phyloP scores from a whole-genome alignment of 257 asterid genomes.

The Primulina tabacum region DNA sequence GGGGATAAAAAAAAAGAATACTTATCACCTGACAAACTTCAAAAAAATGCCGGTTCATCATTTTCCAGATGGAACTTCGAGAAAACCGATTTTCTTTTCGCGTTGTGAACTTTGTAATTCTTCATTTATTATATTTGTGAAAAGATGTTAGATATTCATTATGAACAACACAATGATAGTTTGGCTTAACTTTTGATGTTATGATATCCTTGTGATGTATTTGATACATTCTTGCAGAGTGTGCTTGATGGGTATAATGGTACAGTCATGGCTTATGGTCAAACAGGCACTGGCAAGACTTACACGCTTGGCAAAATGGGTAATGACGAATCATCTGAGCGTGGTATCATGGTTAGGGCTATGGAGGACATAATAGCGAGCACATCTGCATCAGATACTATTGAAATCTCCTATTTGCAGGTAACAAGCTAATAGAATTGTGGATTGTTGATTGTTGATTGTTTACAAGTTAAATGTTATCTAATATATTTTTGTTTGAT shows the following conservation, averaged over 20 bases:
- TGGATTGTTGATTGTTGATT: not conserved
- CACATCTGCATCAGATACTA: constrained; percentile 55
- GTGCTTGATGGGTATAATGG: constrained; percentile 89
- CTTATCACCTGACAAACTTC: not conserved
- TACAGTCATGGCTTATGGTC: constrained; percentile 91
- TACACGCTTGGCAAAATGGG: constrained; percentile 79
- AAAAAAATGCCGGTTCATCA: not conserved
- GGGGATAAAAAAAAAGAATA: not conserved
- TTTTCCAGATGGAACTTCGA: not conserved
- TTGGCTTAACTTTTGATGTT: not conserved
- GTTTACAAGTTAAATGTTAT: not conserved
- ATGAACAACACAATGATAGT: not conserved
- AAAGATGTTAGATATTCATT: not conserved
- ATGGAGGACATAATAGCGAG: constrained; percentile 63
- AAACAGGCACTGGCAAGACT: constrained; percentile 94
- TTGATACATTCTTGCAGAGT: constrained; percentile 56
- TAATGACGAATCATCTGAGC: constrained; percentile 69
- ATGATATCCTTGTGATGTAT: constrained; percentile 2
- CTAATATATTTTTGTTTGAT: constrained; percentile 1
- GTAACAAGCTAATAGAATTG: constrained; percentile 30
- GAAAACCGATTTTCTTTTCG: constrained; percentile 3
- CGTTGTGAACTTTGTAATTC: not conserved
- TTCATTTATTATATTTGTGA: not conserved
- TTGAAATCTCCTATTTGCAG: constrained; percentile 83
- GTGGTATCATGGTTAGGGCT: constrained; percentile 94